Base-by-base conservation (phyloP, 768 basidiomycete species). In the Naganishia randhawae region DNA sequence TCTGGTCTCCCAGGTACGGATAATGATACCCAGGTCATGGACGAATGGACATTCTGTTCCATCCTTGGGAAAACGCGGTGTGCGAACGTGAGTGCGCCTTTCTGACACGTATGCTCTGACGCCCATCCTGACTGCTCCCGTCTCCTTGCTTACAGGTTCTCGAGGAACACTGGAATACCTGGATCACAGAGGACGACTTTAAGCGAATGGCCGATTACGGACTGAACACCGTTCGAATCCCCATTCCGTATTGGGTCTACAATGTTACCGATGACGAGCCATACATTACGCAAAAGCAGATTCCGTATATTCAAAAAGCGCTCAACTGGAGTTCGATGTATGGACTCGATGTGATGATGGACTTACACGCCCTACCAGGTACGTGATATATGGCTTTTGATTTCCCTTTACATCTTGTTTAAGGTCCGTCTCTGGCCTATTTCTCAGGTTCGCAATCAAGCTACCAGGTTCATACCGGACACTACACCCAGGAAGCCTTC, bases 321-420 rank as follows among this genome's bases (percentile, higher is more conserved):
- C 41, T 77, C 22, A 71, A 73, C 39, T 77, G 76, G 76, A 69
- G 73, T 35, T 69, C 63, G 29, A 50, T 70, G 35, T 73, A 75
- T 50, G 76, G 76, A 42, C 54, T 77, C n/a, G 74, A 75, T 51
- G 76, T 77, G 13, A 67, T 77, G 68, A 69, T 77, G 50, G 76
- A 77, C 52, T 41, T 77, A 31, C 76, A 77, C 53, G 73, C 73
- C 16, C 31, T 74, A 33, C 76, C 74, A 37, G 73, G 73, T 66
- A 33, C 27, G 57, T 66, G 29, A 17, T 9, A 50, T n/a, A n/a
- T n/a, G n/a, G n/a, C 25, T 45, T 48, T 50, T 50, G 22, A 37
- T 27, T 63, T 9, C 10, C 14, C 22, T 33, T n/a, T 25, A 19
- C 48, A 17, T 27, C 22, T 25, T 22, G 41, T 19, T 27, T 16